Percentiles rank a stretch among this genome's conserved stretches.
Conservation (phyloP, 495 filamentous ascomycete genomes). For the Daldinia caldariorum region DNA sequence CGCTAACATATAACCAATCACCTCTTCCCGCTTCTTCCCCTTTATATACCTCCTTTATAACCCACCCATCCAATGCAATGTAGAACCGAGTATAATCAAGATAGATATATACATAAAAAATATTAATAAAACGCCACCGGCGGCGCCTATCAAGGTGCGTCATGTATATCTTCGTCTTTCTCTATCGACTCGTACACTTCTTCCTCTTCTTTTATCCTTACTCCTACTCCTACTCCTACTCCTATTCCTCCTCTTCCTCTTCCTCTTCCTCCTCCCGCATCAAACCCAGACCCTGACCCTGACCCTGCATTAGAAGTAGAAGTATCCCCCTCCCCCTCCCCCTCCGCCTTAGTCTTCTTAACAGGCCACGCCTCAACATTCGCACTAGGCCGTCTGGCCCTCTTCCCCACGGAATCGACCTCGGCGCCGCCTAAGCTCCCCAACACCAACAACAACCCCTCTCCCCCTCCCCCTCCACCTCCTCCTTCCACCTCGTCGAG, state of each 20-base stretch:
- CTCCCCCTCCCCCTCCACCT: no score
- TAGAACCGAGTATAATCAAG: background rate
- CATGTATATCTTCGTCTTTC: background rate
- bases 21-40: no score
- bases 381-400: constrained; percentile 42
- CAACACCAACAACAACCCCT: no score
- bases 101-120: background rate
- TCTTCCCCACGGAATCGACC: constrained; percentile 40
- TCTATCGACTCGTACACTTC: background rate
- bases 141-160: background rate
- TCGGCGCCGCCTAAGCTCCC: constrained; percentile 52
- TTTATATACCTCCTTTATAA: no score
- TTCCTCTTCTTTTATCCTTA: background rate
- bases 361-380: constrained; percentile 45
- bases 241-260: no score
- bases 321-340: background rate
- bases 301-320: no score
- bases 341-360: constrained; percentile 39
- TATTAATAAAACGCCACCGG: no score
- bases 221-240: no score
- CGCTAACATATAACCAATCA: no score
- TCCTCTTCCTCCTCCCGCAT: background rate
- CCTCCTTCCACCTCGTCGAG: constrained; percentile 21
- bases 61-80: no score
- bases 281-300: background rate